Evolutionary conservation across 257 asterid species (phyloP), one percentile per base, ranked within the genome.

Genomic region (Salvia miltiorrhiza): DNA sequence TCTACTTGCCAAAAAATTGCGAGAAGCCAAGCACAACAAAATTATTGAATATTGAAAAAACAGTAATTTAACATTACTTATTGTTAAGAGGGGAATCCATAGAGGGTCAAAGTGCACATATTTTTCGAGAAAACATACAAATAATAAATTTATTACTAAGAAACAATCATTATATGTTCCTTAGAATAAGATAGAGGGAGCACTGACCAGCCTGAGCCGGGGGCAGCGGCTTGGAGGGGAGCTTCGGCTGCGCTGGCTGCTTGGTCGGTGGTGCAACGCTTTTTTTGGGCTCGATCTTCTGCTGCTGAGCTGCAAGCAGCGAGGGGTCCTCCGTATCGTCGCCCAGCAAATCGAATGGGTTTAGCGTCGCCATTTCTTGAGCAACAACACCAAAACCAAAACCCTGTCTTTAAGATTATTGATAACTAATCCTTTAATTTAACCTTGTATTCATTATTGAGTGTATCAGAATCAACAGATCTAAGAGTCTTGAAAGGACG

Each of bases 341-440:
- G 58, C 82, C 95, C 56, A 91, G 82, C 85, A 91, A 84, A 83
- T 87, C 97, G 65, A 91, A 91, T 3, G 97, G 97, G 73, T 91
- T 91, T 67, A 65, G 4, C 12, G 93, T 82, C 83, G 96, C 90
- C 97, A 91, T 91, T 75, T 41, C 59, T 57, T 61, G 32, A 58
- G 68, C 69, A 66, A 59, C 78, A 56, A 39, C 69, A 74, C 62
- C 77, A 68, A 49, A 61, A 57, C 30, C 58, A 66, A 44, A 30
- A 47, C 32, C 60, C 26, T 14, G 17, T 44, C 11, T 71, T 33
- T 61, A 58, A 32, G 70, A 55, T 72, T 41, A 63, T 14, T 50
- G 59, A 55, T 35, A 57, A 68, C 5, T 32, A 11, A 67, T 9
- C 24, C 64, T 14, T 48, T 47, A 76, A 54, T 66, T 37, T 30